These are phyloP conservation scores for Paecilomyces niveus DNA, from an alignment of 2,329 filamentous ascomycete genomes.

Conservation along the genomic window DNA sequence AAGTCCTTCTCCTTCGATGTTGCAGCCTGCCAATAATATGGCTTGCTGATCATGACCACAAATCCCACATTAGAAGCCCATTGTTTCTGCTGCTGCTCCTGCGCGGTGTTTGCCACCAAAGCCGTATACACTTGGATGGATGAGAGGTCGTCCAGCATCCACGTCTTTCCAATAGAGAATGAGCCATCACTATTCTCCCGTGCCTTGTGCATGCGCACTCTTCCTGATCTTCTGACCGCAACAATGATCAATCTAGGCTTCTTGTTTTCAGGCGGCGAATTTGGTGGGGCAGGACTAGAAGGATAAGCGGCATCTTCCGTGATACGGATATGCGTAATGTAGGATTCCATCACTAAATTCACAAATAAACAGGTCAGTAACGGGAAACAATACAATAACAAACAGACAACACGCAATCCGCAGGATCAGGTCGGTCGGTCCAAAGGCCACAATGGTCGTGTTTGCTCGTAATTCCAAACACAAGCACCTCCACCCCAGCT, in stretches of 20 bases:
- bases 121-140: conserved; percentile 76
- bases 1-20: conserved; percentile 97
- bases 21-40: conserved; percentile 94
- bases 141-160: conserved; percentile 86
- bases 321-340: conserved; percentile 94
- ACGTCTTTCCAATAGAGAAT: conserved; percentile 97
- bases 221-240: conserved; percentile 82
- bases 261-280: conserved; percentile 65
- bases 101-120: conserved; percentile 49
- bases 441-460: neutral
- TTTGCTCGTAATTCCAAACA: neutral
- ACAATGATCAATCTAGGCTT: conserved; percentile 90
- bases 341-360: conserved; percentile 70
- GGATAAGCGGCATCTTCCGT: conserved; percentile 79
- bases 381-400: neutral
- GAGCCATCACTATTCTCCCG: conserved; percentile 89
- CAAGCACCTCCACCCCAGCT: neutral
- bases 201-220: conserved; percentile 93
- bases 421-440: neutral
- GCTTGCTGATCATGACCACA: conserved; percentile 79
- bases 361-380: conserved; percentile 12
- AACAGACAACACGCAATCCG: neutral
- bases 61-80: conserved; percentile 85
- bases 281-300: conserved; percentile 74
- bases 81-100: conserved; percentile 55